Evolutionary conservation across 768 basidiomycete genomes (phyloP).

Genomic region (Heimioporus sp.): DNA sequence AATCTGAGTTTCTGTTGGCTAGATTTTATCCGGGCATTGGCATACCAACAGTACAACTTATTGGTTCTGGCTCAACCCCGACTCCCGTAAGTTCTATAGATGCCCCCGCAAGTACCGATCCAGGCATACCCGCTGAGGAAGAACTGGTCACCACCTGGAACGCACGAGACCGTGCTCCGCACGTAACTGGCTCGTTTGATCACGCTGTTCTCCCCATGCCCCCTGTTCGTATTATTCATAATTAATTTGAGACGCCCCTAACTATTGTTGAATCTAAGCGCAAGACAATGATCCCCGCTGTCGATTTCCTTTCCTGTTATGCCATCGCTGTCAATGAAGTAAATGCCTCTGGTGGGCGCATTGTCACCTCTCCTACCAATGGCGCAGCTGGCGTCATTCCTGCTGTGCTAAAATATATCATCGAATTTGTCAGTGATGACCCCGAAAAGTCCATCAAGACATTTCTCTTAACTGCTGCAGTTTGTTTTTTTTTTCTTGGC

Average conservation of each 20-base stretch:
- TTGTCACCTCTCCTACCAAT: slow-evolving; percentile 93
- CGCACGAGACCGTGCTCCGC: slow-evolving; percentile 25
- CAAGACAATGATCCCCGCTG: slow-evolving; percentile 84
- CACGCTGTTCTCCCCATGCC: slow-evolving; percentile 81
- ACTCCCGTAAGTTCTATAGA: slow-evolving; percentile 20
- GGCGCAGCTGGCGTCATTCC: slow-evolving; percentile 95
- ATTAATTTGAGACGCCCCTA: not conserved
- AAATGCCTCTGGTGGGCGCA: slow-evolving; percentile 88
- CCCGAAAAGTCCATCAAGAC: slow-evolving; percentile 85
- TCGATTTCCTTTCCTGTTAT: slow-evolving; percentile 93
- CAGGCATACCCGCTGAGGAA: not conserved
- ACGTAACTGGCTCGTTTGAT: slow-evolving; percentile 74
- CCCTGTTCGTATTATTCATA: slow-evolving; percentile 50
- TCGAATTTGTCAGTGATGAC: slow-evolving; percentile 92
- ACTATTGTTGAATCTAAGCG: slow-evolving; percentile 42
- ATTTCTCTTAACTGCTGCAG: slow-evolving; percentile 86
- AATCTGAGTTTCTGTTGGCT: slow-evolving; percentile 21
- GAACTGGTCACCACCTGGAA: slow-evolving; percentile 1
- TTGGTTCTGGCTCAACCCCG: slow-evolving; percentile 28
- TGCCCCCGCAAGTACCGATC: slow-evolving; percentile 15
- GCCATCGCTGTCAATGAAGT: slow-evolving; percentile 96
- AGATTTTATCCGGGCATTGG: slow-evolving; percentile 55
- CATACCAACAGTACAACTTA: slow-evolving; percentile 34
- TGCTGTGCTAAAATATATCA: slow-evolving; percentile 84
- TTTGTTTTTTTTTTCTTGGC: slow-evolving; percentile 36